Evolutionary conservation across 1,284 basidiomycete species (phyloP), one percentile per base, ranked within the genome.

Genomic region (Rhodotorula mucilaginosa): DNA sequence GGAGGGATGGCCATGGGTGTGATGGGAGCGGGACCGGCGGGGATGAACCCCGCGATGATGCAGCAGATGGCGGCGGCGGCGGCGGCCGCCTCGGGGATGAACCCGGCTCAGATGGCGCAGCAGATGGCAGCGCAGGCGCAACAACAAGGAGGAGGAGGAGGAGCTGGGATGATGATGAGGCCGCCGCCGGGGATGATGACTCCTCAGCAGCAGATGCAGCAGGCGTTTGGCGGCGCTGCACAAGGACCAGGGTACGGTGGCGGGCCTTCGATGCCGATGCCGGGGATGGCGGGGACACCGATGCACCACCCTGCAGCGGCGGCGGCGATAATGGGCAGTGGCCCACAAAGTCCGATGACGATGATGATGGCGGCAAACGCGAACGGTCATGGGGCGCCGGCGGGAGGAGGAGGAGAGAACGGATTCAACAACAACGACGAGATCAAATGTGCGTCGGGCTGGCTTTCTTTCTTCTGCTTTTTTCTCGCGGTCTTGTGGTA

Each of bases 1-100:
- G 46, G 60, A 19, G 67, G 70, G 66, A 66, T 68, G 67, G 58
- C 48, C 0, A 34, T 16, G 21, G 51, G 31, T 7, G n/a, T 79
- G 83, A 84, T 77, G 83, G 64, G 29, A 15, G 75, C 70, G 85
- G 85, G 78, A 73, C 67, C 76, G 78, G 66, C 75, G 68, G 76
- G 73, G 47, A 79, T 80, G 78, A 77, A 79, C 61, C 76, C 78
- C 65, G 68, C 63, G 16, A 59, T 64, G 59, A 56, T 56, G 26
- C 44, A 48, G 12, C 61, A 62, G 31, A 62, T 62, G 61, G 61
- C 47, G 21, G 26, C 29, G 34, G 39, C 51, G 49, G 61, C 60
- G 48, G 46, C 26, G n/a, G 59, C 15, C 23, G 49, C 29, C 31
- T 29, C 2, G 10, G 46, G 15, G 44, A n/a, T 10, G 58, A 44